Evolutionary conservation across 1,284 basidiomycete species (phyloP).

Genomic region (Inonotus obliquus): DNA sequence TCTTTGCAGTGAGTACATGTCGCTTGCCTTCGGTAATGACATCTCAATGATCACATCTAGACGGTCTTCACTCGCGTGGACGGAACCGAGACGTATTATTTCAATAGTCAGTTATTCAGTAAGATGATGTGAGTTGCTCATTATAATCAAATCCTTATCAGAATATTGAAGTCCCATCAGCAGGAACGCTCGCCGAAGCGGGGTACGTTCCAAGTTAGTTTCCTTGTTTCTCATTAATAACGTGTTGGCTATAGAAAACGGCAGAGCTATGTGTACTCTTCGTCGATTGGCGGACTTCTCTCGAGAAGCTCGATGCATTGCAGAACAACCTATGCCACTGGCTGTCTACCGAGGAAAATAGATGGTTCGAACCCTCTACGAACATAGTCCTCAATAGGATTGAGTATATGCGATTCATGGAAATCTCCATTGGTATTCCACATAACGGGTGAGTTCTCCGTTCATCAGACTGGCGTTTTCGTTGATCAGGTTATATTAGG

Average conservation of each 20-base stretch:
- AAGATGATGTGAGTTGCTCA: slow-evolving; percentile 61
- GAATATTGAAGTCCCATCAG: slow-evolving; percentile 29
- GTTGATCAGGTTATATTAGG: slow-evolving; percentile 21
- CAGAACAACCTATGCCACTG: slow-evolving; percentile 64
- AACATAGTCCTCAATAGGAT: slow-evolving; percentile 58
- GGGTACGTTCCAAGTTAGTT: slow-evolving; percentile 32
- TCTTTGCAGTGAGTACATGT: slow-evolving; percentile 51
- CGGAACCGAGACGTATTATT: slow-evolving; percentile 73
- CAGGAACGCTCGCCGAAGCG: slow-evolving; percentile 67
- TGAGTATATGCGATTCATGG: slow-evolving; percentile 56
- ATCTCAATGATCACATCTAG: slow-evolving; percentile 26
- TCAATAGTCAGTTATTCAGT: slow-evolving; percentile 66
- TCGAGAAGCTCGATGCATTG: slow-evolving; percentile 63
- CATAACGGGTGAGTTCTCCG: slow-evolving; percentile 54
- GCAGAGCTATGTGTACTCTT: slow-evolving; percentile 63
- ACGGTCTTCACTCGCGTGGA: slow-evolving; percentile 64
- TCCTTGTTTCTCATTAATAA: slow-evolving; percentile 1
- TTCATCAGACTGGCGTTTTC: slow-evolving; percentile 1
- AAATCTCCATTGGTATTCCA: slow-evolving; percentile 61
- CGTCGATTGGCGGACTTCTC: slow-evolving; percentile 67
- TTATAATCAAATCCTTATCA: slow-evolving; percentile 6
- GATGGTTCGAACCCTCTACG: slow-evolving; percentile 69
- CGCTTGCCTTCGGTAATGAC: background rate
- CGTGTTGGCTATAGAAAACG: slow-evolving; percentile 46
- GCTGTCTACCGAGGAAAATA: slow-evolving; percentile 69